Evolutionary conservation across 176 grass and related monocot species (phyloP).

Genomic region (Poa annua): DNA sequence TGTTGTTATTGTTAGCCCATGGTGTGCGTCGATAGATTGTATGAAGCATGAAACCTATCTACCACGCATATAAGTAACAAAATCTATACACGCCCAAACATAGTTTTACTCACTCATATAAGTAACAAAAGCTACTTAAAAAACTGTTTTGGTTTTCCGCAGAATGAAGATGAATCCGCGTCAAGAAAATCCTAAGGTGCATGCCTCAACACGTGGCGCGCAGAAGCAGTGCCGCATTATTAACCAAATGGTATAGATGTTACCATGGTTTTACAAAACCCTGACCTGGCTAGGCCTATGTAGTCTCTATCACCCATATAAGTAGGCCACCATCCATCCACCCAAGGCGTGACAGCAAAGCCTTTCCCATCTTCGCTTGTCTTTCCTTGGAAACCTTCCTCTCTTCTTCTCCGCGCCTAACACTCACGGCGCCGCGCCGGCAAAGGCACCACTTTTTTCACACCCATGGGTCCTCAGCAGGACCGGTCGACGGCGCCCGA

Average conservation of each 20-base stretch:
- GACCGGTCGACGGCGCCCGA: background rate
- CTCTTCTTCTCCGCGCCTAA: background rate
- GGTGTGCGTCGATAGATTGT: background rate
- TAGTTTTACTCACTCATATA: background rate
- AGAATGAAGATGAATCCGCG: background rate
- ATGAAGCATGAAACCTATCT: background rate
- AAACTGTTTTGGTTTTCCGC: background rate
- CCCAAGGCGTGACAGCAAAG: slow-evolving; percentile 12
- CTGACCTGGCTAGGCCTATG: background rate
- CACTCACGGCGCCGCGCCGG: background rate
- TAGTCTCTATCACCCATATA: background rate
- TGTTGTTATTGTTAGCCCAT: background rate
- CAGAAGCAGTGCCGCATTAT: too few species aligned
- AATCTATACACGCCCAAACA: background rate
- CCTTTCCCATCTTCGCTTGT: background rate
- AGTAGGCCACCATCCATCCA: background rate
- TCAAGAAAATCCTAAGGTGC: background rate
- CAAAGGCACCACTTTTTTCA: background rate
- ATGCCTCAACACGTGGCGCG: background rate
- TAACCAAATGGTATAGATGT: background rate
- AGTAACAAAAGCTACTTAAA: background rate
- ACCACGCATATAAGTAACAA: background rate
- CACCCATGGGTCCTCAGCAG: slow-evolving; percentile 51
- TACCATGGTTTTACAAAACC: background rate
- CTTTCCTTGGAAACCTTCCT: background rate